phyloP scores from a whole-genome alignment of 1,139 yeast species.

The Geotrichum reessii region DNA sequence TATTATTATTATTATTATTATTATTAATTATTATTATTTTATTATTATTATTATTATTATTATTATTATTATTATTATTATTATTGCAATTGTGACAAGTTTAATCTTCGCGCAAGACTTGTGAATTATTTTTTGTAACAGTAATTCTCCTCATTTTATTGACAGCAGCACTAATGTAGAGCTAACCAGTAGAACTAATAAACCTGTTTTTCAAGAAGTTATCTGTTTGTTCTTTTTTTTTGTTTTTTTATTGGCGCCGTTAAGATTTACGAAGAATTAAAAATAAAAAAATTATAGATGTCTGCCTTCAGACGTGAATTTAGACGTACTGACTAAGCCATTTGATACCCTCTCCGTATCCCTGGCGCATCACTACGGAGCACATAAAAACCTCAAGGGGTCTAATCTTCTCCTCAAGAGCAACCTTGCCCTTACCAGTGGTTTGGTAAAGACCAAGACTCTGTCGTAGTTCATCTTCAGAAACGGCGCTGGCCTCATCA shows the following conservation, averaged over 20 bases:
- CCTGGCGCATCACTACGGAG: conserved; percentile 94
- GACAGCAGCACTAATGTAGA: too few relatives aligned
- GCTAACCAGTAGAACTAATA: too few relatives aligned
- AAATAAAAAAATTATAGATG: not conserved
- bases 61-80: too few relatives aligned
- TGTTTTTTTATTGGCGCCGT: not conserved
- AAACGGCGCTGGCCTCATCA: conserved; percentile 88
- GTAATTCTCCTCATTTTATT: too few relatives aligned
- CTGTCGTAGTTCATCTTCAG: conserved; percentile 89
- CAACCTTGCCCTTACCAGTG: conserved; percentile 76
- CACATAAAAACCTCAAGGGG: conserved; percentile 97
- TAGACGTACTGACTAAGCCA: conserved; percentile 93
- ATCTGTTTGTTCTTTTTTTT: too few relatives aligned
- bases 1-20: too few relatives aligned
- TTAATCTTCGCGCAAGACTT: not conserved
- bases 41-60: too few relatives aligned
- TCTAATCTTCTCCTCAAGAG: conserved; percentile 69
- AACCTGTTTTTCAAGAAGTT: not conserved
- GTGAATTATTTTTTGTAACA: not conserved
- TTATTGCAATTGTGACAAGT: too few relatives aligned
- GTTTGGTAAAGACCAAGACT: conserved; percentile 85
- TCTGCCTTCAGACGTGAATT: conserved; percentile 14
- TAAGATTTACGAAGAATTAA: not conserved
- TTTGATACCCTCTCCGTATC: conserved; percentile 92
- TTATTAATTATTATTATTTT: too few relatives aligned